These are phyloP conservation scores for Penicillium vulpinum DNA, from an alignment of 2,329 filamentous ascomycete species.

Conservation along the genomic window DNA sequence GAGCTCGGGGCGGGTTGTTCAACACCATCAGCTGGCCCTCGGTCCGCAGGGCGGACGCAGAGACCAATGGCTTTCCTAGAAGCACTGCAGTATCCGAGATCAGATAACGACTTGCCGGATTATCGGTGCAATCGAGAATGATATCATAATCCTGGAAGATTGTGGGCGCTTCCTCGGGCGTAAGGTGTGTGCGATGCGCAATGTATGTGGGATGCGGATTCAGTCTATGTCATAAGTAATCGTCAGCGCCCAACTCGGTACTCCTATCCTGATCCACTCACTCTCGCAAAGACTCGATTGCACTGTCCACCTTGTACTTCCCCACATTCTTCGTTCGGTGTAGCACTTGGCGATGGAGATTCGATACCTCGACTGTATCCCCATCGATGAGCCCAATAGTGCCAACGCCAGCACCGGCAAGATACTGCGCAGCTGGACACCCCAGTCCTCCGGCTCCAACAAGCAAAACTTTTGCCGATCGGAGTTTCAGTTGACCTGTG, in stretches of 20 bases:
- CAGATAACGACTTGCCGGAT: constrained; percentile 85
- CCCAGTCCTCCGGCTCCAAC: constrained; percentile 88
- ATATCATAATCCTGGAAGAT: constrained; percentile 74
- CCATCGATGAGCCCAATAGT: constrained; percentile 82
- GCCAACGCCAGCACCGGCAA: constrained; percentile 85
- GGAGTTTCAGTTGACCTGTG: constrained; percentile 73
- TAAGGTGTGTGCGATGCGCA: constrained; percentile 64
- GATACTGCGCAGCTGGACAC: constrained; percentile 88
- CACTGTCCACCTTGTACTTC: constrained; percentile 77
- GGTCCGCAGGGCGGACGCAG: constrained; percentile 82
- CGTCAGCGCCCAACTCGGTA: constrained; percentile 9
- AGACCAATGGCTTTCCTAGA: constrained; percentile 75
- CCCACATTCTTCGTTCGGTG: constrained; percentile 72
- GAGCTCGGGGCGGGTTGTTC: constrained; percentile 70
- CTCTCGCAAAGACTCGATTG: constrained; percentile 60
- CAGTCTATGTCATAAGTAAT: constrained; percentile 50
- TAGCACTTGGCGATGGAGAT: constrained; percentile 87
- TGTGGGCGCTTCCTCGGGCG: constrained; percentile 64
- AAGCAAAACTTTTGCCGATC: constrained; percentile 69
- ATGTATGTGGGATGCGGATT: constrained; percentile 71
- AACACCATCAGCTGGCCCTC: constrained; percentile 89
- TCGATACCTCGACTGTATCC: constrained; percentile 83
- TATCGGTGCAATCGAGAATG: constrained; percentile 93
- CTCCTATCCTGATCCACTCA: constrained; percentile 33
- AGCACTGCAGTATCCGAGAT: constrained; percentile 88